Base-by-base conservation (phyloP, 2,329 filamentous ascomycete genomes). In the Cladophialophora bantiana region DNA sequence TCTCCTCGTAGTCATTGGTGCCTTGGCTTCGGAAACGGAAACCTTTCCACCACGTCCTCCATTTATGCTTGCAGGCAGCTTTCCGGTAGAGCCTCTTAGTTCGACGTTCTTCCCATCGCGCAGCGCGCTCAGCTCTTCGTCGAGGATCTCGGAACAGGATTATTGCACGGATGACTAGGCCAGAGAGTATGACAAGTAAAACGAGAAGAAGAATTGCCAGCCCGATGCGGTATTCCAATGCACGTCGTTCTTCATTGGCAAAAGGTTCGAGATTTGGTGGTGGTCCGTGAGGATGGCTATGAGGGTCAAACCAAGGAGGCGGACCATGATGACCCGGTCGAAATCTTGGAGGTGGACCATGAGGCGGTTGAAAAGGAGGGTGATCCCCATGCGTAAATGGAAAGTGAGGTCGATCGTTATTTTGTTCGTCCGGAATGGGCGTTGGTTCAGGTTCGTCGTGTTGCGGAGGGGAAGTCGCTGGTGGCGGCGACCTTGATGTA, bases 51-150 rank as follows among this genome's bases (percentile, higher is more conserved):
- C 83, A 85, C 59, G 81, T 79, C 38, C 79, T 78, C 78, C 83
- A 82, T 48, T 81, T 78, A 55, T 85, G 83, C 35, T 81, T 77
- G 26, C 83, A 80, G 20, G 85, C 85, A 35, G 85, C 84, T 36
- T 82, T 79, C 52, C 81, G 81, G 71, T 88, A 88, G 7, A 83
- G 79, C 12, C 81, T 79, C 10, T 78, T 83, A 34, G 82, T 83
- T 35, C 80, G 78, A 59, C 85, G 80, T 74, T 88, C 85, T 76
- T 88, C 85, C 13, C 80, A 80, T 52, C 81, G 78, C 15, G 85
- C 84, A 7, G 83, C 80, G 32, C 84, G 79, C 65, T 87, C 85
- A 12, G 82, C 83, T 65, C 82, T 81, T 35, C 79, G 81, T 36
- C 84, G 81, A 31, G 81, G 78, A 59, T 82, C 82, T 70, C 82